These are phyloP conservation scores for Leccinellum luteum DNA, from an alignment of 768 basidiomycete species.

Conservation along the genomic window DNA sequence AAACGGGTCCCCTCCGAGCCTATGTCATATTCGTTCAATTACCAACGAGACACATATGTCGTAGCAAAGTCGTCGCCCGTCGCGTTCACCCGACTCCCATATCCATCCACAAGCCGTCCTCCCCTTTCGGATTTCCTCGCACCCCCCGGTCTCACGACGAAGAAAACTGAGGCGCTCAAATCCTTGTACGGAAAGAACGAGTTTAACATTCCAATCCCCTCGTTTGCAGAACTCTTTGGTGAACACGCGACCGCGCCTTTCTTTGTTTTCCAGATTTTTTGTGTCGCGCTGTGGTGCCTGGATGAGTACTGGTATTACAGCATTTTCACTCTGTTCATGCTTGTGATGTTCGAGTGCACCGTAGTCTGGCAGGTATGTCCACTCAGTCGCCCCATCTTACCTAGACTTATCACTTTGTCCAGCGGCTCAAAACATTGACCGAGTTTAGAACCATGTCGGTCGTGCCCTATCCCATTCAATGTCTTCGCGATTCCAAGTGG, in stretches of 20 bases:
- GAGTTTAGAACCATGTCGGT: conserved; percentile 98
- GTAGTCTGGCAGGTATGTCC: conserved; percentile 91
- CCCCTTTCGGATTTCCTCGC: conserved; percentile 62
- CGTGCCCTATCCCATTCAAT: conserved; percentile 82
- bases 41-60: conserved; percentile 92
- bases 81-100: conserved; percentile 78
- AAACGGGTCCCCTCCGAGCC: conserved; percentile 59
- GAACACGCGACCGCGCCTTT: conserved; percentile 99
- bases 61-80: conserved; percentile 53
- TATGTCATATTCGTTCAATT: conserved; percentile 80
- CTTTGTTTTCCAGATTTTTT: conserved; percentile 99
- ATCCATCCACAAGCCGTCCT: conserved; percentile 76
- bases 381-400: not conserved
- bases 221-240: conserved; percentile 84
- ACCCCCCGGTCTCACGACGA: conserved; percentile 52
- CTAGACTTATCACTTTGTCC: conserved; percentile 3
- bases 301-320: conserved; percentile 99
- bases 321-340: conserved; percentile 97
- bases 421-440: conserved; percentile 91
- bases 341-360: conserved; percentile 97
- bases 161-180: conserved; percentile 49
- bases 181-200: conserved; percentile 88
- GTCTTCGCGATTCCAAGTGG: conserved; percentile 82
- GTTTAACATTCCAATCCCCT: conserved; percentile 96
- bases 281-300: conserved; percentile 94